A percentile compares a stretch with the other conserved stretches of the same genome.
Evolutionary conservation across 2,329 filamentous ascomycete genomes (phyloP).

Genomic region (Ophiostoma sp.): DNA sequence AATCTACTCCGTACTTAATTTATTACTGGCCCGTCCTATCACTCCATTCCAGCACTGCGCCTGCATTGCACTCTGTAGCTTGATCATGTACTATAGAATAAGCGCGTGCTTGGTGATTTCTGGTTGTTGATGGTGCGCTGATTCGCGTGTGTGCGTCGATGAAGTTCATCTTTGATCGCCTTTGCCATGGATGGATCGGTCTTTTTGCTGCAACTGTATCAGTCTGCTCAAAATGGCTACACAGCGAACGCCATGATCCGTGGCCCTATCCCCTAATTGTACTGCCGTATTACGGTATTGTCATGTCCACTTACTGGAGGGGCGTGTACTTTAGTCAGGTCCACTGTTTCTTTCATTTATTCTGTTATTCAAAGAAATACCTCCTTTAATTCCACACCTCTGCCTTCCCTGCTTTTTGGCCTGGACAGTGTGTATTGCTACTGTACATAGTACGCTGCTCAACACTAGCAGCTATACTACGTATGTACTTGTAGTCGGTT

Average conservation of each 20-base stretch:
- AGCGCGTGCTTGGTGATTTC: background rate
- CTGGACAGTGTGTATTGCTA: background rate
- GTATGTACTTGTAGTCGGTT: background rate
- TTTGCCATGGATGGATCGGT: background rate
- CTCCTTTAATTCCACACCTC: background rate
- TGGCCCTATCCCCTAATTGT: background rate
- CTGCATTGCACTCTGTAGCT: background rate
- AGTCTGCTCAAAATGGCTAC: background rate
- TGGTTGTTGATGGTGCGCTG: background rate
- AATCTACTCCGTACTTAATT: background rate
- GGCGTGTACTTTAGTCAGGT: background rate
- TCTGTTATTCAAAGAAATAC: background rate
- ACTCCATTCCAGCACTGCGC: background rate
- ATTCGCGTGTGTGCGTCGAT: background rate
- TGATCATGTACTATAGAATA: background rate
- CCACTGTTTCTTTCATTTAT: background rate
- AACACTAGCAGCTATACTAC: background rate
- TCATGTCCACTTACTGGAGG: constrained; percentile 1
- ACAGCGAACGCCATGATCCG: background rate
- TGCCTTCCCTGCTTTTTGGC: background rate
- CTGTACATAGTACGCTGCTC: background rate
- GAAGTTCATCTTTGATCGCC: background rate
- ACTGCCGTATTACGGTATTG: background rate
- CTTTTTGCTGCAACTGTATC: background rate
- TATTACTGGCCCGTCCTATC: background rate